Base-by-base conservation (phyloP, 1,284 basidiomycete genomes). In the Exobasidium cylindrosporum region DNA sequence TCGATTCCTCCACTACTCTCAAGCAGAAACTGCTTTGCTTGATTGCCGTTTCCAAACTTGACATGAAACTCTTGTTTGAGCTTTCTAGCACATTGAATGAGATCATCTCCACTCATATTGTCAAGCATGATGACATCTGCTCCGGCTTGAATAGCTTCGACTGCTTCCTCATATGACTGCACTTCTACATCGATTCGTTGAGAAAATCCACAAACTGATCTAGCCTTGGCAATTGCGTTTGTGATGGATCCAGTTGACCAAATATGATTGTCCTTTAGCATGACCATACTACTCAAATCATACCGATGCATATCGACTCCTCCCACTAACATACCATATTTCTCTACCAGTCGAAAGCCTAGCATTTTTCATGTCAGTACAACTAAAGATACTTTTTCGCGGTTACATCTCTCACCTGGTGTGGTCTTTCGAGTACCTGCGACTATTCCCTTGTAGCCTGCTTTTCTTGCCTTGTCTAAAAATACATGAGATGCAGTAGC, bases 251-350 rank as follows among this genome's bases (percentile, higher is more conserved):
- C 57, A 29, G 89, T 91, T 5, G 92, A 94, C 94, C 93, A 97
- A 77, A 98, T 92, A 79, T 98, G 96, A 80, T 98, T 98, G 79
- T 98, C 95, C 82, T 98, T 98, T 76, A 99, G 87, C 95, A 98
- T 98, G 78, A 99, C 95, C 95, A 98, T 98, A 79, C 90, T 92
- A 43, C 90, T 93, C 32, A 98, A 84, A 81, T 97, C 94, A 76
- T 97, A 90, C n/a, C 96, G 86, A 83, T 98, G 96, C 21, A 91
- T 84, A 81, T 99, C 96, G 68, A 97, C 89, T 3, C 95, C 96
- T 26, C 96, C 95, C 28, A 98, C 92, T 50, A 97, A 83, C 96
- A 98, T 99, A 7, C 89, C 96, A 80, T 98, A 97, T 82, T 99
- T 99, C 81, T 99, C 95, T 4, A 98, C 94, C 17, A 97, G 84